phyloP scores from a whole-genome alignment of 345 rosid genomes.

The Heritiera fomes region DNA sequence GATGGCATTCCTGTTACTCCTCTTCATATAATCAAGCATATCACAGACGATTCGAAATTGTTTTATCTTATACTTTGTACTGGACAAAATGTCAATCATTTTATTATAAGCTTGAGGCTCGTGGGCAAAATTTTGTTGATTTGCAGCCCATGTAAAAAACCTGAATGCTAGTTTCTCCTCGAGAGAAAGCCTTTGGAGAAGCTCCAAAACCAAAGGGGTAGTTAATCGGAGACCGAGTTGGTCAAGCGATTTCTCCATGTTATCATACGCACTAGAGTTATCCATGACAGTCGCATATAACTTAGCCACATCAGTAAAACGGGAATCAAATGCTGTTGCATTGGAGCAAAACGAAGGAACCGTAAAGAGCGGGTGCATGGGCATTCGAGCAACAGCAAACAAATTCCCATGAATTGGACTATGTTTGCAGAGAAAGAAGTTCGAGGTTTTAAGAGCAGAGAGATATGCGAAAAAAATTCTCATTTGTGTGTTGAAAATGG shows the following conservation, averaged over 20 bases:
- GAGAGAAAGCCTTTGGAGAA: conserved; percentile 63
- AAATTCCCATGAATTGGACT: conserved; percentile 1
- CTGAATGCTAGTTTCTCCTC: conserved; percentile 80
- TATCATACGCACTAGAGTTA: conserved; percentile 39
- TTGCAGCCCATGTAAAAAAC: conserved; percentile 84
- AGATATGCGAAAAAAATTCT: conserved; percentile 6
- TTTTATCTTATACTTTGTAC: conserved; percentile 76
- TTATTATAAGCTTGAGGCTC: conserved; percentile 61
- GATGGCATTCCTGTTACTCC: conserved; percentile 49
- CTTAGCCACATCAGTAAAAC: conserved; percentile 43
- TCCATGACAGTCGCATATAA: conserved; percentile 48
- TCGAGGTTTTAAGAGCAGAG: conserved; percentile 7
- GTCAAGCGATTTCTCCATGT: conserved; percentile 67
- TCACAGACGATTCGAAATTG: conserved; percentile 79
- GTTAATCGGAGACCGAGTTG: conserved; percentile 50
- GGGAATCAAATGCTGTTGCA: conserved; percentile 18
- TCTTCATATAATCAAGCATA: conserved; percentile 84
- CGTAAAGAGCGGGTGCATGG: conserved; percentile 12
- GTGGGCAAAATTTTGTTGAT: conserved; percentile 57
- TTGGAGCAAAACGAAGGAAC: conserved; percentile 28
- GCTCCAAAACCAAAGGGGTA: conserved; percentile 55
- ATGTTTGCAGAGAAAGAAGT: background rate
- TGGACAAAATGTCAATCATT: conserved; percentile 80
- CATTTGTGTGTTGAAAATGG: conserved; percentile 1
- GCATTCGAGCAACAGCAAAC: background rate